These are phyloP conservation scores for Geranium brycei DNA, from an alignment of 345 rosid genomes.

Conservation along the genomic window DNA sequence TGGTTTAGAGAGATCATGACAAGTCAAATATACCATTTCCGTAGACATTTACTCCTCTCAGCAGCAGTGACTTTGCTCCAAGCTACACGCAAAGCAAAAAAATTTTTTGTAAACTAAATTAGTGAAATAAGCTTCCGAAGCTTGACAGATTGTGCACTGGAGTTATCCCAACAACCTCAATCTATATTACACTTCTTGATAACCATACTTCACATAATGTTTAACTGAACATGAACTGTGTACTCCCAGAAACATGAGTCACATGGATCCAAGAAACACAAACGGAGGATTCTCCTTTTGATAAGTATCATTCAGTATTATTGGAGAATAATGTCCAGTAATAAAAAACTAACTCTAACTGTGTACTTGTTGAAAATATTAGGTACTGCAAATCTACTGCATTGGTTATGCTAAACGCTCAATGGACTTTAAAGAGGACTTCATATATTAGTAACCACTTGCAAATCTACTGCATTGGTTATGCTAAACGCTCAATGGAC, in stretches of 20 bases:
- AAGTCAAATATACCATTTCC: slow-evolving; percentile 51
- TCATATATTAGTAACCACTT: no score
- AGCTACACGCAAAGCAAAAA: slow-evolving; percentile 25
- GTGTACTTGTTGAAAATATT: no score
- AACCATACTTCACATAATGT: not conserved
- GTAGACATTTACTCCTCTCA: slow-evolving; percentile 65
- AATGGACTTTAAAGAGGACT: no score
- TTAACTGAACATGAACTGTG: not conserved
- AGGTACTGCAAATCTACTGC: no score
- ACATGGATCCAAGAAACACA: not conserved
- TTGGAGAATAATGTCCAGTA: not conserved
- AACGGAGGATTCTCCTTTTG: not conserved
- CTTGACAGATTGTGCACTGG: not conserved
- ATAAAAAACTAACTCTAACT: no score
- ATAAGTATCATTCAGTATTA: not conserved
- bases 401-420: no score
- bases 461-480: no score
- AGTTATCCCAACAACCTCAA: not conserved
- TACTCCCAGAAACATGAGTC: not conserved
- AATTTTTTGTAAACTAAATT: not conserved
- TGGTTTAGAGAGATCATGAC: no score
- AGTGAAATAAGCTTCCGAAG: not conserved
- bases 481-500: no score
- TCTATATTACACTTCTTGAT: not conserved
- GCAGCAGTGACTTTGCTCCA: slow-evolving; percentile 84